Evolutionary conservation across 495 filamentous ascomycete species (phyloP), one percentile per base, ranked within the genome.

Genomic region (Chaetomium tenue): DNA sequence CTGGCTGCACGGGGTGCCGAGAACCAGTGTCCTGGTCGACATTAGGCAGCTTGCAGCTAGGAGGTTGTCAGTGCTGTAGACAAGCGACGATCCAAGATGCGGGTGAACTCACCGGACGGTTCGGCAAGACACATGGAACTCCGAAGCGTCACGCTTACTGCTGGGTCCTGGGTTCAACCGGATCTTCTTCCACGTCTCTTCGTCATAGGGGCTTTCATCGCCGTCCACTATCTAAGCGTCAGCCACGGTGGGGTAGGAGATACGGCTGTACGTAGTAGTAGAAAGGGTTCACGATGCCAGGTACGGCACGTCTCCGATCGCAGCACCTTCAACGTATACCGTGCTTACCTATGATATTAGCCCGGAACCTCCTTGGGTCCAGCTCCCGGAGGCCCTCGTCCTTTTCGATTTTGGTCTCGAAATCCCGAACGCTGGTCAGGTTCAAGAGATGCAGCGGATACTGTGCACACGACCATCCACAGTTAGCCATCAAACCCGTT

Each of bases 381-480:
- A 97, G 79, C 20, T 73, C 67, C 22, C 71, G 70, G 4, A 78
- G 58, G 18, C 63, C 51, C 25, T 81, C 74, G 51, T 78, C 79
- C 48, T 81, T 80, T 0, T 82, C 83, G 33, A 91, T 83, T 37
- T 84, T 79, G 9, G 73, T 67, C 33, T 78, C 78, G 26, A 92
- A 82, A 60, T 92, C 86, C 8, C 83, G 84, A 28, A 95, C 81
- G 66, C 88, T 92, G 48, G 87, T 79, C 12, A 97, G 77, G 65
- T 86, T 93, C 40, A 95, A 74, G 9, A 97, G 73, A 69, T 96
- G 91, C 33, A 98, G 77, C 5, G 93, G 92, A 73, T 94, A 98
- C 74, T 89, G 25, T 30, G 64, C 62, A 22, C 18, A 18, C 0
- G 16, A 42, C 3, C 15, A 33, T 37, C 2, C 23, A 13, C 6